These are phyloP conservation scores for Aureobasidium namibiae DNA, from an alignment of 2,329 filamentous ascomycete genomes.

Conservation along the genomic window DNA sequence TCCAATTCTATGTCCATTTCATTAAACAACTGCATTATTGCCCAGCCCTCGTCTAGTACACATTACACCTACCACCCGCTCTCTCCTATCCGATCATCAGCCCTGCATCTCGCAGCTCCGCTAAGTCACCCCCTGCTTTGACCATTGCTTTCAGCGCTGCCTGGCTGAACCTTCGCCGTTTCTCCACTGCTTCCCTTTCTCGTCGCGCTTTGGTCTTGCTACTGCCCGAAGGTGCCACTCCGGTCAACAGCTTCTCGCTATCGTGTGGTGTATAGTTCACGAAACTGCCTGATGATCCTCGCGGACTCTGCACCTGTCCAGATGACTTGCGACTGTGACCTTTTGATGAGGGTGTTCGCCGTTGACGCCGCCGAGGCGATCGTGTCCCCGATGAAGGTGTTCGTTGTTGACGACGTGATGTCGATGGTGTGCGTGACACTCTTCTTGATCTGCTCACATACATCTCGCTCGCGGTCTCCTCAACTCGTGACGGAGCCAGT, in stretches of 20 bases:
- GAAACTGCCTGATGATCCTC: constrained; percentile 47
- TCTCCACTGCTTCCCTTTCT: constrained; percentile 79
- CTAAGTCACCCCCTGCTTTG: constrained; percentile 60
- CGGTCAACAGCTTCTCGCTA: constrained; percentile 68
- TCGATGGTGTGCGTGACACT: constrained; percentile 19
- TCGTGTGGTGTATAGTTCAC: constrained; percentile 87
- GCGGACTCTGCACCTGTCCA: constrained; percentile 8
- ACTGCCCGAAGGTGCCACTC: constrained; percentile 84
- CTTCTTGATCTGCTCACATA: constrained; percentile 13
- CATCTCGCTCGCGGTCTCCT: constrained; percentile 5
- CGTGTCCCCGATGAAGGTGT: constrained; percentile 18
- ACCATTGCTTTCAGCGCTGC: constrained; percentile 60
- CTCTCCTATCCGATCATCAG: constrained; percentile 21
- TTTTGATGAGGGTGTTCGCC: constrained; percentile 15
- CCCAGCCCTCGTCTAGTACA: neutral
- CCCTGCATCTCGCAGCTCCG: constrained; percentile 34
- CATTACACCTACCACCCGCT: neutral
- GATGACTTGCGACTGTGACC: neutral
- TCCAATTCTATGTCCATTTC: neutral
- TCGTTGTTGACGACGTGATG: constrained; percentile 15
- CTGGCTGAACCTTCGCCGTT: constrained; percentile 59
- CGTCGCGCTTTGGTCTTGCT: constrained; percentile 90
- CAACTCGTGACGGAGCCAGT: constrained; percentile 15
- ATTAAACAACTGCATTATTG: constrained; percentile 9
- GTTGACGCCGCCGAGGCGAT: constrained; percentile 21